Evolutionary conservation across 306 rosid species (phyloP), one percentile per base, ranked within the genome.

Genomic region (Canavalia ensiformis): DNA sequence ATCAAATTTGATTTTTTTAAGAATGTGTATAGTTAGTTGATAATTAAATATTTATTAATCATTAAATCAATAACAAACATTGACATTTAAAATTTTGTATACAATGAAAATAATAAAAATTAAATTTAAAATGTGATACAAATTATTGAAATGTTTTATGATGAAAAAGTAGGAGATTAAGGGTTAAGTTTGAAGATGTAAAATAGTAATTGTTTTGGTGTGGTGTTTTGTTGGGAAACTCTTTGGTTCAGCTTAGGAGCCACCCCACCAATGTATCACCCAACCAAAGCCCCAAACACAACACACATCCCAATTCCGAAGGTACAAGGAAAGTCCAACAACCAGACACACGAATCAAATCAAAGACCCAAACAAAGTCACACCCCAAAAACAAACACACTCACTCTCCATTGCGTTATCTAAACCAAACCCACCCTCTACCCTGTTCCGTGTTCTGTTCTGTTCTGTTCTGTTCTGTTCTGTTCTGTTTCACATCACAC

Each of bases 171-270:
- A 18, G 25, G 25, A 18, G 25, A 18, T 18, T 18, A 18, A 18
- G 25, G 25, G 25, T 18, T 18, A 18, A 18, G 25, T 18, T 18
- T 18, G 25, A 18, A 18, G 25, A 18, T 0, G 25, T 0, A 18
- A 18, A 18, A 18, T 18, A 18, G 25, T 18, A 18, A 18, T 18
- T 18, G 25, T 18, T 18, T 18, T 18, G 35, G 25, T 65, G 68
- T 79, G 72, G 65, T 54, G 76, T 86, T 79, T 73, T 69, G 45
- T 58, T 84, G 81, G 74, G 65, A 80, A 35, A 72, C 88, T 60
- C 25, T 84, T 76, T 88, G 76, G 80, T 90, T 75, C 89, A 82
- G 84, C 92, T 85, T 77, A 86, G 83, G 86, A 91, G 91, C 66
- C 78, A 71, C 74, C 42, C 51, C 87, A 88, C 74, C 88, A 77